Conservation (phyloP, 257 asterid genomes). For the Striga asiatica region DNA sequence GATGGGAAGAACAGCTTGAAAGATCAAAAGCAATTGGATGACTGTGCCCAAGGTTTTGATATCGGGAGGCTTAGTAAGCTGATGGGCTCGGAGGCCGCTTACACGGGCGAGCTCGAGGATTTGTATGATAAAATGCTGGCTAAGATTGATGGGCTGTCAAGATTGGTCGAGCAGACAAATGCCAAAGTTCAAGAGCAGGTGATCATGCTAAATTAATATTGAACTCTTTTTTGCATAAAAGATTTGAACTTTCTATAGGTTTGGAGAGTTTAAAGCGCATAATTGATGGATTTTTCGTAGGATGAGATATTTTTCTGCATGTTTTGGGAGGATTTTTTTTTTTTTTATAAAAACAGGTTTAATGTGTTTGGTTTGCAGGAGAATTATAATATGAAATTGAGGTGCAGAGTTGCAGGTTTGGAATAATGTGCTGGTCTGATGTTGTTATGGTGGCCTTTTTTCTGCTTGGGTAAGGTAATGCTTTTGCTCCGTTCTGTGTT, state of each 20-base stretch:
- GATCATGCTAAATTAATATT: not conserved
- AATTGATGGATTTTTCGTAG: slow-evolving; percentile 2
- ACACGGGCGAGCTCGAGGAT: slow-evolving; percentile 59
- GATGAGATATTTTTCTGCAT: no score
- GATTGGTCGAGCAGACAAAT: slow-evolving; percentile 56
- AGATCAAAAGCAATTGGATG: slow-evolving; percentile 55
- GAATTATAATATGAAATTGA: slow-evolving; percentile 53
- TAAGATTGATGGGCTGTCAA: slow-evolving; percentile 53
- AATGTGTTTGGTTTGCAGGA: slow-evolving; percentile 57
- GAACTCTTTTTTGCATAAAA: not conserved
- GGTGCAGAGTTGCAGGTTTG: slow-evolving; percentile 80
- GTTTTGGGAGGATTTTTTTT: no score
- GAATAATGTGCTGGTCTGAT: slow-evolving; percentile 37
- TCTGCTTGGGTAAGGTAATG: not conserved
- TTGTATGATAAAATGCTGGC: slow-evolving; percentile 73
- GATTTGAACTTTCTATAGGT: not conserved
- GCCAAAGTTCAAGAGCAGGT: slow-evolving; percentile 78
- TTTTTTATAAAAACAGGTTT: no score
- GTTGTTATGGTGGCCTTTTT: not conserved
- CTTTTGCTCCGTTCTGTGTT: not conserved
- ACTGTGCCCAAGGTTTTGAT: slow-evolving; percentile 58
- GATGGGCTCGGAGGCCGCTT: slow-evolving; percentile 47
- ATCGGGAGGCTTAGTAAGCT: slow-evolving; percentile 46
- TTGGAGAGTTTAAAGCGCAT: slow-evolving; percentile 9
- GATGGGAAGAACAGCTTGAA: slow-evolving; percentile 24